Conservation (phyloP, 768 basidiomycete species). For the Chalciporus piperatus region DNA sequence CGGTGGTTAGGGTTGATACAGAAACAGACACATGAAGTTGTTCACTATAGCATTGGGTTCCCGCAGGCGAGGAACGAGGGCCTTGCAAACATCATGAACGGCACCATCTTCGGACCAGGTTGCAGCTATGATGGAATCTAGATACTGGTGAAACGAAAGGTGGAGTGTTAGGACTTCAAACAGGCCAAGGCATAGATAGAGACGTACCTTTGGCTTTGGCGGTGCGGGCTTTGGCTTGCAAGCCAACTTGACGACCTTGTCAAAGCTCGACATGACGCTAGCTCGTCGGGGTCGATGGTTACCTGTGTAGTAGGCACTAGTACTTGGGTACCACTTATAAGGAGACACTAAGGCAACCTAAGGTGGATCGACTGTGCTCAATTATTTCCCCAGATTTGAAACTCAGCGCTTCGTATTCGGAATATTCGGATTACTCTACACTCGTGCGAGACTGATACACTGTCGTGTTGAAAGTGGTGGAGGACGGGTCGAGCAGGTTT, state of each 20-base stretch:
- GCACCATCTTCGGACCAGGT: constrained; percentile 97
- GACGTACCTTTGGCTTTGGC: constrained; percentile 87
- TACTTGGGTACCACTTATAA: no score
- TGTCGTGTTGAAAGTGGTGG: no score
- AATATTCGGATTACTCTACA: no score
- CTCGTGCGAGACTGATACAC: no score
- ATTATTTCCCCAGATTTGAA: constrained; percentile 20
- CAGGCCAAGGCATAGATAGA: neutral
- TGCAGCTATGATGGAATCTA: constrained; percentile 93
- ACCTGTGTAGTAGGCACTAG: no score
- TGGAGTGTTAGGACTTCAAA: neutral
- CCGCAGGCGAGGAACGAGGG: constrained; percentile 76
- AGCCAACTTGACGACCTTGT: constrained; percentile 93
- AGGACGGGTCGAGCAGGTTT: no score
- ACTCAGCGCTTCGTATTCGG: constrained; percentile 24
- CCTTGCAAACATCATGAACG: constrained; percentile 89
- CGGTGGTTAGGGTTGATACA: neutral
- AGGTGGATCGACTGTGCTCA: neutral
- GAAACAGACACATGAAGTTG: constrained; percentile 1
- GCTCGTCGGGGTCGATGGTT: neutral
- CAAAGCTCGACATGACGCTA: constrained; percentile 65
- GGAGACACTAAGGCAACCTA: no score
- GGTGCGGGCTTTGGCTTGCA: constrained; percentile 97
- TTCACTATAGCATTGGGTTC: constrained; percentile 91
- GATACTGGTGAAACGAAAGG: constrained; percentile 56